Base-by-base conservation (phyloP, 371 early-diverging fungal species). In the Apophysomyces trapeziformis region DNA sequence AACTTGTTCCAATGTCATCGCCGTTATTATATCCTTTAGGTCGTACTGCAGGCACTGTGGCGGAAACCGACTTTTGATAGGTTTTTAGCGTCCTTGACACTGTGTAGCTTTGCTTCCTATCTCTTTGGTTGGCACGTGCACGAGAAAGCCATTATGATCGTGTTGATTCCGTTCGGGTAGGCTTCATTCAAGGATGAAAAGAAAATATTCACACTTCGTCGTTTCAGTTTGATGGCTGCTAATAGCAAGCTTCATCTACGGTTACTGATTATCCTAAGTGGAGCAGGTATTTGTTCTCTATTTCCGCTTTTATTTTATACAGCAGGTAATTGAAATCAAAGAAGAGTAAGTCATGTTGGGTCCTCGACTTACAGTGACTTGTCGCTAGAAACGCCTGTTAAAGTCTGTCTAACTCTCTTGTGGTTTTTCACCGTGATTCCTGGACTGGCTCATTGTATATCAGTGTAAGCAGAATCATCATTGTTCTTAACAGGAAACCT, bases 41-140 rank as follows among this genome's bases (percentile, higher is more conserved):
- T 76, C 35, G 76, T 79, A 8, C 65, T 83, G 35, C 79, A 79
- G 67, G 67, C 72, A 18, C 57, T 94, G 3, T 94, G 92, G 90
- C 65, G 78, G 37, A 72, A 81, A 13, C 94, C 95, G 4, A 88
- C 86, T 0, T 80, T 84, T 60, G 75, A 82, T 8, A 85, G 84
- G n/a, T 94, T 97, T 63, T 35, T 96, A n/a, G 77, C 88, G 16
- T 77, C 90, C 0, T 68, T 96, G 14, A 87, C 89, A 1, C 77
- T 95, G 21, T 95, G 94, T 67, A 95, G 90, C 0, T 95, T 92
- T 64, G 87, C 92, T 1, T 93, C 97, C 35, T 98, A 90, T 76
- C 69, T 95, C 69, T 97, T 97, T 76, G 97, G 97, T 18, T 98
- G 97, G 97, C 99, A 98, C 76, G 99, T 98, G 7, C 99, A 98